Evolutionary conservation across 169 alveolate species (phyloP).

Genomic region (Eimeria acervulina): DNA sequence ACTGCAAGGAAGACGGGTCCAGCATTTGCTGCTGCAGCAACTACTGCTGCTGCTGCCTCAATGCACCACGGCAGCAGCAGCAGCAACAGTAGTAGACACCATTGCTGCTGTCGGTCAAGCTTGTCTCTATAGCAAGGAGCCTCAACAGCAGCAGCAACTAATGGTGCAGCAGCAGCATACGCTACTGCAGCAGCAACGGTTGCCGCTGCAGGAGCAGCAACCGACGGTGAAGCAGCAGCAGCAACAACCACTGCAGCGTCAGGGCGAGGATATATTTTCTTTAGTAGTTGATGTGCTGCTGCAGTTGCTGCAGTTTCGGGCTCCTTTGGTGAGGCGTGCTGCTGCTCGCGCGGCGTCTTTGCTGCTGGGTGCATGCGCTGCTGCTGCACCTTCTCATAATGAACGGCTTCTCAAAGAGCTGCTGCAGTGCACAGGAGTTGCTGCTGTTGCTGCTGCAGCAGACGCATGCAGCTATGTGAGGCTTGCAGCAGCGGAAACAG

Average conservation of each 20-base stretch:
- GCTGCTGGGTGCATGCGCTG: background rate
- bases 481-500: constrained; percentile 29
- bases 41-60: background rate
- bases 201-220: too few species aligned
- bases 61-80: background rate
- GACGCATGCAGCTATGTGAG: constrained; percentile 6
- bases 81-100: background rate
- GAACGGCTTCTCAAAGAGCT: background rate
- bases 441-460: constrained; percentile 68
- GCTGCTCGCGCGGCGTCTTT: background rate
- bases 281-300: background rate
- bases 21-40: constrained; percentile 25
- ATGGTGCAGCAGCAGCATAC: background rate
- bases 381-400: background rate
- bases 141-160: background rate
- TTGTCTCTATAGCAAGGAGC: background rate
- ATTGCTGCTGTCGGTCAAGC: background rate
- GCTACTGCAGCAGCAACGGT: background rate
- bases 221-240: background rate
- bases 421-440: constrained; percentile 24
- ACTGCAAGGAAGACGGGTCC: background rate
- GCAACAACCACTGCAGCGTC: background rate
- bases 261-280: background rate
- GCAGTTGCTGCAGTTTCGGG: background rate
- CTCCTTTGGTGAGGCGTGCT: constrained; percentile 11